phyloP scores from a whole-genome alignment of 2,329 filamentous ascomycete genomes.

The Aureobasidium sp. region DNA sequence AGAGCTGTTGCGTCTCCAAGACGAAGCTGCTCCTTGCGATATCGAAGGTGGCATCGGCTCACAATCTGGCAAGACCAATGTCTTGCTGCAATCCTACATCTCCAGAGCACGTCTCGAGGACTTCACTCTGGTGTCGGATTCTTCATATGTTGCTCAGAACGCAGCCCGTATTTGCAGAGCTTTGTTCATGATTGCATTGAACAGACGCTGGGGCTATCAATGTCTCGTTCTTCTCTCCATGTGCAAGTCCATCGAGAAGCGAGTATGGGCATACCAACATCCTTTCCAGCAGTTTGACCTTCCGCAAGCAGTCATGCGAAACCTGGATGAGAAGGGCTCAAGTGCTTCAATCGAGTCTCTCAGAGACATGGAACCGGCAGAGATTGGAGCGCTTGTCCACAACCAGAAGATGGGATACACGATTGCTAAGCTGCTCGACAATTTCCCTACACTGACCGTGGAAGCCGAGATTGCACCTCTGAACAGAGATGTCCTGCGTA shows the following conservation, averaged over 20 bases:
- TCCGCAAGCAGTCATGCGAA: constrained; percentile 71
- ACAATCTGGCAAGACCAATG: constrained; percentile 89
- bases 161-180: constrained; percentile 89
- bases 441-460: constrained; percentile 85
- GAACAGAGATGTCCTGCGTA: constrained; percentile 89
- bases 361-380: constrained; percentile 85
- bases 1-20: constrained; percentile 68
- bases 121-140: constrained; percentile 86
- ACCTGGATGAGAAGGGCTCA: constrained; percentile 73
- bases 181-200: constrained; percentile 94
- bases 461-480: constrained; percentile 93
- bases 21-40: constrained; percentile 67
- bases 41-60: constrained; percentile 61
- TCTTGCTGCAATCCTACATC: constrained; percentile 89
- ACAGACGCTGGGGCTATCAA: constrained; percentile 91
- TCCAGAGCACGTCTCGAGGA: constrained; percentile 82
- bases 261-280: constrained; percentile 91
- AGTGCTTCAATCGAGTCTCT: constrained; percentile 71
- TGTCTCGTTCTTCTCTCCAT: constrained; percentile 85
- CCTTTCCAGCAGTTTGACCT: constrained; percentile 93
- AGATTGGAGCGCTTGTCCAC: constrained; percentile 86
- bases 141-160: constrained; percentile 92
- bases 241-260: constrained; percentile 94
- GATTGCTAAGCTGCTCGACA: constrained; percentile 73
- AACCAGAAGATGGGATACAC: constrained; percentile 81